These are phyloP conservation scores for Retiboletus fuscus DNA, from an alignment of 1,284 basidiomycete species.

Conservation along the genomic window DNA sequence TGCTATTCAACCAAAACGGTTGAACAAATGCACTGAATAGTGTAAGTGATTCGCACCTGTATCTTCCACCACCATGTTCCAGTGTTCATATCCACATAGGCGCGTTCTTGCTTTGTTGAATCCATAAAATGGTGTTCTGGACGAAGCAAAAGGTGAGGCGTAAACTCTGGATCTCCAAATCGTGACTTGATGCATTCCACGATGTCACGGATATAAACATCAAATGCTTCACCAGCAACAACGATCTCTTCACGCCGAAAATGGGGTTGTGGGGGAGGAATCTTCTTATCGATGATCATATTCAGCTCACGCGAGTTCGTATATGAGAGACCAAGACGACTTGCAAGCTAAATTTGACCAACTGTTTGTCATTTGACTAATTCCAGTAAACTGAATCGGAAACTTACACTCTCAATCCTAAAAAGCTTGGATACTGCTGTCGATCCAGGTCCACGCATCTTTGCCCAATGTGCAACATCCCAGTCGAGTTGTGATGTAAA, in stretches of 20 bases:
- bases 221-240: too few relatives aligned
- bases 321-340: too few relatives aligned
- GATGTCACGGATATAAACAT: neutral
- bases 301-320: neutral
- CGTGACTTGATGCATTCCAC: neutral
- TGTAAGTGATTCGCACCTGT: neutral
- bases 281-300: neutral
- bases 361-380: neutral
- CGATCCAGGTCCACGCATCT: neutral
- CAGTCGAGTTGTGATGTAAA: neutral
- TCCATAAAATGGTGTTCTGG: too few relatives aligned
- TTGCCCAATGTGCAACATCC: too few relatives aligned
- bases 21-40: too few relatives aligned
- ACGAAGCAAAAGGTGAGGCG: too few relatives aligned
- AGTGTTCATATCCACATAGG: too few relatives aligned
- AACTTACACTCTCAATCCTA: too few relatives aligned
- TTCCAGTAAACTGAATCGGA: too few relatives aligned
- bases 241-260: neutral
- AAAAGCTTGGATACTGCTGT: too few relatives aligned
- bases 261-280: neutral
- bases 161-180: neutral
- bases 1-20: too few relatives aligned
- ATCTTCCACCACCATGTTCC: neutral
- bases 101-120: too few relatives aligned
- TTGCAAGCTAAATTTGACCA: neutral